Base-by-base conservation (phyloP, 148 eudicot genomes). In the Pharnaceum exiguum region DNA sequence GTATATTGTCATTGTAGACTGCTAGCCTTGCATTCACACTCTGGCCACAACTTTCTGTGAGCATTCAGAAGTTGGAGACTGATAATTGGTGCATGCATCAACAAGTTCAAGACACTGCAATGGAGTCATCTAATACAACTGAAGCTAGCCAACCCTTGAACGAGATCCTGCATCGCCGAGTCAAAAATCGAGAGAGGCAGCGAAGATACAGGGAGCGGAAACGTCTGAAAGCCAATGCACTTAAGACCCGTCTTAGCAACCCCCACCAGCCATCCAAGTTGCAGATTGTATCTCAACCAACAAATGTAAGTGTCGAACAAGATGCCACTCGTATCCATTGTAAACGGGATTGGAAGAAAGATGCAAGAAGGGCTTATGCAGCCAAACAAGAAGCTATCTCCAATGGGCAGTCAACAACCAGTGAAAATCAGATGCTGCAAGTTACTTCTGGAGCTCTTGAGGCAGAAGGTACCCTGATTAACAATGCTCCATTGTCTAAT, bases 141-240 rank as follows among this genome's bases (percentile, higher is more conserved):
- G 55, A 57, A 43, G 40, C 29, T 46, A 60, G 61, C 66, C 44
- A 57, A 58, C 75, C 54, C 55, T 66, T 66, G 55, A 71, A 69
- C 48, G 97, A 90, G 25, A 58, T 71, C 21, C 73, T 87, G 79
- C 51, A 69, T 47, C 93, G 86, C 10, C 79, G 96, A 60, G 24
- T 82, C 59, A 87, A 91, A 66, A 87, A 85, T 62, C 75, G 97
- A 42, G 97, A 91, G 70, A 79, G 93, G 16, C 97, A 91, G 57
- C 97, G n/a, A n/a, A 87, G 97, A 68, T 90, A 90, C 71, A 84
- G 97, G 78, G 87, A 79, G 26, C 70, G 95, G 17, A 90, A 90
- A 66, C 87, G 97, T 26, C 82, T 82, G n/a, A 69, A 76, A 71
- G 69, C 73, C 25, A 79, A 70, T 51, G 61, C 27, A 59, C 71